Conservation (phyloP, 1,139 yeast species). For the Meyerozyma sp. region DNA sequence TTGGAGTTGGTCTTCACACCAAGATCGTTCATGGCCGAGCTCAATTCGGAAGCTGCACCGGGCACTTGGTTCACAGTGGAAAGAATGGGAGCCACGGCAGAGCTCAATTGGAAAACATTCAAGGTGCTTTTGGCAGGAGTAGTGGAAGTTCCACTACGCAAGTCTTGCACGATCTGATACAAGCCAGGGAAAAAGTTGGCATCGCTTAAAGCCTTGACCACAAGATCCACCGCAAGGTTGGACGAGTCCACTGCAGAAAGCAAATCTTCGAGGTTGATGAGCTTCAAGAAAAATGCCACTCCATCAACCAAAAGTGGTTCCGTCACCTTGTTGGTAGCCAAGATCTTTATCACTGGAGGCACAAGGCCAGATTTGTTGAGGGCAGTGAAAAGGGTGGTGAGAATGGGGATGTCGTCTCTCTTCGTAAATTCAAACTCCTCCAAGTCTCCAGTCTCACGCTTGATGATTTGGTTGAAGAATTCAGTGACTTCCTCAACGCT, state of each 20-base stretch:
- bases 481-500: background rate
- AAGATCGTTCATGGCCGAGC: slow-evolving; percentile 7
- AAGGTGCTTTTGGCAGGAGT: slow-evolving; percentile 9
- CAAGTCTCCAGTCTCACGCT: background rate
- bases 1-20: slow-evolving; percentile 6
- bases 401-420: slow-evolving; percentile 3
- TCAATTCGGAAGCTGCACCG: slow-evolving; percentile 8
- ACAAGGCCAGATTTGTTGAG: slow-evolving; percentile 24
- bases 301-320: slow-evolving; percentile 18
- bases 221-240: slow-evolving; percentile 23
- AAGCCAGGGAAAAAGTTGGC: background rate
- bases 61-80: slow-evolving; percentile 1
- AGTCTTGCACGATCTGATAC: slow-evolving; percentile 12
- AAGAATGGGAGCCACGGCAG: slow-evolving; percentile 6
- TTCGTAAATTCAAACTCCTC: background rate
- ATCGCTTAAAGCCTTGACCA: slow-evolving; percentile 3
- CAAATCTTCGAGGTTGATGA: slow-evolving; percentile 17
- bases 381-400: slow-evolving; percentile 22
- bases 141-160: slow-evolving; percentile 13
- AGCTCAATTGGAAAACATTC: slow-evolving; percentile 10
- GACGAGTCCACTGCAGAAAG: slow-evolving; percentile 21
- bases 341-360: slow-evolving; percentile 17
- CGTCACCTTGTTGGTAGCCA: slow-evolving; percentile 18
- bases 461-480: background rate
- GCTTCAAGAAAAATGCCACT: slow-evolving; percentile 17